phyloP scores from a whole-genome alignment of 108 stramenopile genomes.

The Skeletonema marinoi region DNA sequence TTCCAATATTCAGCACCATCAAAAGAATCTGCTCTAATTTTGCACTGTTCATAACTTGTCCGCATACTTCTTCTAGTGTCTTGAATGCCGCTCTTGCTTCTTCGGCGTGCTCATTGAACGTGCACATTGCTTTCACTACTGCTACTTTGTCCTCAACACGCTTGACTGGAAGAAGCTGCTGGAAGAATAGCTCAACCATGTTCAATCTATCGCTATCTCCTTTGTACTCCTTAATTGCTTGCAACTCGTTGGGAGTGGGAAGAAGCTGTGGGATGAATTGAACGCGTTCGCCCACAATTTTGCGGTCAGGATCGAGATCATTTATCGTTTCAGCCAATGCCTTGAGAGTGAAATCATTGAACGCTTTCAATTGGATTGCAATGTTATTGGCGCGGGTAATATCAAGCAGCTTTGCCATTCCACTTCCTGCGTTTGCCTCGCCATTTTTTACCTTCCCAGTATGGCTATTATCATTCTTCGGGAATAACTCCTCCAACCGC shows the following conservation, averaged over 20 bases:
- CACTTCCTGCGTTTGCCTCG: slow-evolving; percentile 41
- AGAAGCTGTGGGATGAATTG: slow-evolving; percentile 80
- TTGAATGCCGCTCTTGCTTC: slow-evolving; percentile 59
- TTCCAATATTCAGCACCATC: slow-evolving; percentile 89
- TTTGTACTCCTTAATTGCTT: slow-evolving; percentile 65
- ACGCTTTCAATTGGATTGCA: slow-evolving; percentile 84
- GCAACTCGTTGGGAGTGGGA: slow-evolving; percentile 68
- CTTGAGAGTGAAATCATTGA: slow-evolving; percentile 73
- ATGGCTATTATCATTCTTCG: slow-evolving; percentile 56
- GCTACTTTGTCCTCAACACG: slow-evolving; percentile 80
- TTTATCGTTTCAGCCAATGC: slow-evolving; percentile 77
- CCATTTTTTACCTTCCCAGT: slow-evolving; percentile 30
- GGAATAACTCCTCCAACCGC: slow-evolving; percentile 80
- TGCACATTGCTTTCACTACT: slow-evolving; percentile 77
- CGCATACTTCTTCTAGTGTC: slow-evolving; percentile 70
- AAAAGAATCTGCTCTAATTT: slow-evolving; percentile 82
- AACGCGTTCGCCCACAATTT: slow-evolving; percentile 76
- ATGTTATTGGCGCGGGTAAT: slow-evolving; percentile 81
- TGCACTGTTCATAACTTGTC: slow-evolving; percentile 77
- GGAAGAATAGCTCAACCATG: slow-evolving; percentile 82
- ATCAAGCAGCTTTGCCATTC: slow-evolving; percentile 80
- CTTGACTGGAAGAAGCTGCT: slow-evolving; percentile 65
- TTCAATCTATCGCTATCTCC: slow-evolving; percentile 67
- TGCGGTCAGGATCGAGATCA: slow-evolving; percentile 72
- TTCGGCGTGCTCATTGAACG: slow-evolving; percentile 64